Evolutionary conservation across 129 eudicot genomes (phyloP), one percentile per base, ranked within the genome.

Genomic region (Saposhnikovia divaricata): DNA sequence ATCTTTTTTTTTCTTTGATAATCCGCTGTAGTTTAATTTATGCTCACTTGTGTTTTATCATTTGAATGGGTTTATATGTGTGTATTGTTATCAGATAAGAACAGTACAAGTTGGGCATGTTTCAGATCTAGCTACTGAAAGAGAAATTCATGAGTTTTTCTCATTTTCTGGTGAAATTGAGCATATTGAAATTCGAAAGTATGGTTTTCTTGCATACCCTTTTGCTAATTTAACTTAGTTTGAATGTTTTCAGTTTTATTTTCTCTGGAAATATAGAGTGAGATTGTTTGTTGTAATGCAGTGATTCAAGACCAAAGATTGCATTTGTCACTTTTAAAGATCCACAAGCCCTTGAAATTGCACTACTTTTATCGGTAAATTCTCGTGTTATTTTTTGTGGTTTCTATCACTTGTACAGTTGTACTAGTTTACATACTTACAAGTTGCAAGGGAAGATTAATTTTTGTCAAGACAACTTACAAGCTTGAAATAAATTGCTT

Each of bases 81-180:
- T 59, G 4, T n/a, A 2, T 61, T 61, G 42, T 31, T 27, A 12
- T 43, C 82, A 89, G 98, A 85, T 83, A 28, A 85, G 93, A 87
- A 95, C 97, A 3, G 95, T 95, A 43, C 82, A 90, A 76, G 97
- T 95, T 28, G 82, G 89, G 68, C 88, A 87, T 80, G 83, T 96
- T 38, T 96, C 99, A 90, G 98, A 92, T 96, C 98, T 90, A 87
- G 99, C 99, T 25, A 90, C 90, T n/a, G 95, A 88, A 83, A 89
- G 99, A 80, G 99, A 96, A 82, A 88, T 96, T 79, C 92, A 88
- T 71, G 99, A 96, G 91, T 96, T 96, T 83, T 96, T 96, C 86
- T 96, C 99, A 0, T 92, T 92, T 79, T 89, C 99, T 72, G 98
- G 98, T 74, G 99, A 92, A 34, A 96, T 96, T 69, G 98, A 96